These are phyloP conservation scores for Eudorina sp. DNA, from an alignment of 139 green algal species.

Conservation along the genomic window DNA sequence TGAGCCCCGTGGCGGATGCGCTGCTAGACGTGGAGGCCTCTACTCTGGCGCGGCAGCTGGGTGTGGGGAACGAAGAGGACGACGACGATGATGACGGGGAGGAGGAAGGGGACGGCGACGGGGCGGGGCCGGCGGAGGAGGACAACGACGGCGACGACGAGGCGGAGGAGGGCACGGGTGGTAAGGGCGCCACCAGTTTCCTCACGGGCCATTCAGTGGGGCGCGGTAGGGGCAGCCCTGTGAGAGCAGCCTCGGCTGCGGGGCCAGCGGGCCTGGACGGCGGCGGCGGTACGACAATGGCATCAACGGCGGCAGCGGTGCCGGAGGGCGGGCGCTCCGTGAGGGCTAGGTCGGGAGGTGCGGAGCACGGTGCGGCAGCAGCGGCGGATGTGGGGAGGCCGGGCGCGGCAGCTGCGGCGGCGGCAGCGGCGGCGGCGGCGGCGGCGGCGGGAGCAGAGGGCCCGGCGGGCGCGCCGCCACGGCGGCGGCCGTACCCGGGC, in stretches of 20 bases:
- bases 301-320: neutral
- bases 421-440: neutral
- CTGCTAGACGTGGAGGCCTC: constrained; percentile 1
- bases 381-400: neutral
- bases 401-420: neutral
- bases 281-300: no score
- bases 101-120: neutral
- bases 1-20: neutral
- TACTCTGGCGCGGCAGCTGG: neutral
- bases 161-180: no score
- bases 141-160: no score
- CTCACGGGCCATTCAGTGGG: no score
- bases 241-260: no score
- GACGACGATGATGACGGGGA: neutral
- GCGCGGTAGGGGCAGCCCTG: no score
- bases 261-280: no score
- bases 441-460: neutral
- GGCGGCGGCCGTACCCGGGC: neutral
- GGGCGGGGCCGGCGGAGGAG: neutral
- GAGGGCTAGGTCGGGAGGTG: neutral
- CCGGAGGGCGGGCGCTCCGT: no score
- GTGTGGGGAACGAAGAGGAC: neutral
- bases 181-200: no score
- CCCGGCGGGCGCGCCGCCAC: neutral
- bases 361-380: neutral